Evolutionary conservation across 208 protist genomes (phyloP).

Genomic region (Angomonas desouzai): DNA sequence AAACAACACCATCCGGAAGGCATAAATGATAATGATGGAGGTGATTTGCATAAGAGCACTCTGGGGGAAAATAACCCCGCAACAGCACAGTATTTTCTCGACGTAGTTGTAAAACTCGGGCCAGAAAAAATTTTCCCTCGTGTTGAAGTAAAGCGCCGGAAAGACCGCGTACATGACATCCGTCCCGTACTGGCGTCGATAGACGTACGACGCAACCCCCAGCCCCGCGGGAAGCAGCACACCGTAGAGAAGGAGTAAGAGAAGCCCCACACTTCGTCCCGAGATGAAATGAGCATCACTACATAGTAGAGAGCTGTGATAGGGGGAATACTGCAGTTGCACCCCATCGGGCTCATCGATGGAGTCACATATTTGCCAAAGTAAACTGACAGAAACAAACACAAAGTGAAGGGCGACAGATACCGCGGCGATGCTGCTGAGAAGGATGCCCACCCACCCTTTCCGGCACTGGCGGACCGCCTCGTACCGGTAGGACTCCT

Average conservation of each 20-base stretch:
- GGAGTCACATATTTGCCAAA: conserved; percentile 20
- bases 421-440: conserved; percentile 16
- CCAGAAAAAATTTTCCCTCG: conserved; percentile 1
- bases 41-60: neutral
- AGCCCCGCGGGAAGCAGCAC: conserved; percentile 11
- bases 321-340: neutral
- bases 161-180: conserved; percentile 23
- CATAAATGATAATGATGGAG: neutral
- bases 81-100: conserved; percentile 9
- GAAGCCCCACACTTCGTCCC: conserved; percentile 11
- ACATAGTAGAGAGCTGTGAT: conserved; percentile 13
- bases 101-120: conserved; percentile 13
- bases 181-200: conserved; percentile 12
- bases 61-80: neutral
- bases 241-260: conserved; percentile 20
- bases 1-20: neutral
- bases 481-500: conserved; percentile 12
- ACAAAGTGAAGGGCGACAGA: conserved; percentile 17
- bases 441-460: conserved; percentile 13
- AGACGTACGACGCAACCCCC: neutral
- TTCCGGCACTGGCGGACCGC: conserved; percentile 21
- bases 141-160: conserved; percentile 15
- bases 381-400: conserved; percentile 10
- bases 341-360: conserved; percentile 13
- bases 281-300: neutral